Conservation (phyloP, 176 grass and related monocot species). For the Lolium perenne region DNA sequence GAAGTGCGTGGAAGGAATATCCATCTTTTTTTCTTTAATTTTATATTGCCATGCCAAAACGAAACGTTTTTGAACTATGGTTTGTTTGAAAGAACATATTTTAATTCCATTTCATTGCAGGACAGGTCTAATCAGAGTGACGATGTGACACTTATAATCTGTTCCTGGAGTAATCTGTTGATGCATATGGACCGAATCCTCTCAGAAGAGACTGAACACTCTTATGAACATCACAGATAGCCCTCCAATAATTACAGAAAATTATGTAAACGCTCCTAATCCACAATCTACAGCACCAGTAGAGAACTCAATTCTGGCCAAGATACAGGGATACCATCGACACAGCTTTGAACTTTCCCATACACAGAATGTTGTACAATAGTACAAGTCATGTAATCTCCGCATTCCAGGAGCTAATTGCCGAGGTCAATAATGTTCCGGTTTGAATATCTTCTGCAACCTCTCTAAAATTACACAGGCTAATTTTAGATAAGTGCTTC, state of each 20-base stretch:
- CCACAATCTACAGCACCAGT: neutral
- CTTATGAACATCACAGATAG: neutral
- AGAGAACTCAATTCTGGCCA: neutral
- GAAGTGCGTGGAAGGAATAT: too few species aligned
- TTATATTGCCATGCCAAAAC: too few species aligned
- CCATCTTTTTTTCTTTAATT: too few species aligned
- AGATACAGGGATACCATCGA: neutral
- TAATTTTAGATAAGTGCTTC: neutral
- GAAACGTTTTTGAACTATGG: too few species aligned
- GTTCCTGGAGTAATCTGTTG: too few species aligned
- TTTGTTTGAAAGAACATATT: too few species aligned
- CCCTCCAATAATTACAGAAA: neutral
- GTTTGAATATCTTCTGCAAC: conserved; percentile 14
- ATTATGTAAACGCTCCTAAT: neutral
- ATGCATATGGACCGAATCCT: too few species aligned
- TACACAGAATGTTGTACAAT: neutral
- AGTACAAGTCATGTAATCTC: conserved; percentile 25
- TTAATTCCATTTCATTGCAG: too few species aligned
- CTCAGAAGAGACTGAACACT: neutral
- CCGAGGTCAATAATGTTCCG: conserved; percentile 11
- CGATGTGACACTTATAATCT: too few species aligned
- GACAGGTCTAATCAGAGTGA: too few species aligned
- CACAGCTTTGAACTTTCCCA: neutral
- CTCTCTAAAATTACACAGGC: conserved; percentile 15
- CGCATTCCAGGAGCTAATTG: neutral